Base-by-base conservation (phyloP, 352 stramenopile species). In the Pythium rishiriense region DNA sequence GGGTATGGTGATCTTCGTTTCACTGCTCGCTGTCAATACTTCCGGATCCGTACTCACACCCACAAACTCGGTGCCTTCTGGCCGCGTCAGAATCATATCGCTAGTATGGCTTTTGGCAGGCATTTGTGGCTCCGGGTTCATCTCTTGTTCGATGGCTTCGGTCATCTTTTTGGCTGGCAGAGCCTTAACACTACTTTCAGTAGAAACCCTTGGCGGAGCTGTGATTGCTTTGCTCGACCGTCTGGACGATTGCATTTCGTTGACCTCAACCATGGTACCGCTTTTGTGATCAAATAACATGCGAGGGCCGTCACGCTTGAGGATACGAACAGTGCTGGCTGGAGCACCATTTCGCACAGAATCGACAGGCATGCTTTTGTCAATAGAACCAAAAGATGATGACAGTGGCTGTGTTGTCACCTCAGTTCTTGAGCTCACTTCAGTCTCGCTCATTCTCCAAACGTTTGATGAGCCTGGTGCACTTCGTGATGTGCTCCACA, bases 221-320 rank as follows among this genome's bases (percentile, higher is more conserved):
- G 46, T 31, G 4, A 19, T 51, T 7, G 11, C 21, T 10, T 49
- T 43, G 15, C n/a, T 26, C 1, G 53, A 58, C 19, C 62, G 43
- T 3, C 48, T 49, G 47, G 24, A 37, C 8, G 63, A 61, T 2
- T 25, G 31, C 31, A 7, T 12, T 14, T 66, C 71, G 41, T 80
- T 67, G 0, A 66, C 79, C 37, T 66, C 78, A 21, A 93, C 64
- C 79, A 90, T 85, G 14, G 24, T 63, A 3, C 79, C 84, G 15
- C 70, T 89, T 58, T 86, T 90, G 1, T 75, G 84, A 35, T 93
- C 82, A 68, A 90, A 91, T 4, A 93, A 64, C 79, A 91, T 87
- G 33, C 84, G 83, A 29, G 81, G 72, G 2, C 68, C 68, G 43
- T 66, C 51, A 57, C 83, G 75, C 58, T 87, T 79, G 45, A 94